Evolutionary conservation across 2,329 filamentous ascomycete species (phyloP), one percentile per base, ranked within the genome.

Genomic region (Rugonectria rugulosa): DNA sequence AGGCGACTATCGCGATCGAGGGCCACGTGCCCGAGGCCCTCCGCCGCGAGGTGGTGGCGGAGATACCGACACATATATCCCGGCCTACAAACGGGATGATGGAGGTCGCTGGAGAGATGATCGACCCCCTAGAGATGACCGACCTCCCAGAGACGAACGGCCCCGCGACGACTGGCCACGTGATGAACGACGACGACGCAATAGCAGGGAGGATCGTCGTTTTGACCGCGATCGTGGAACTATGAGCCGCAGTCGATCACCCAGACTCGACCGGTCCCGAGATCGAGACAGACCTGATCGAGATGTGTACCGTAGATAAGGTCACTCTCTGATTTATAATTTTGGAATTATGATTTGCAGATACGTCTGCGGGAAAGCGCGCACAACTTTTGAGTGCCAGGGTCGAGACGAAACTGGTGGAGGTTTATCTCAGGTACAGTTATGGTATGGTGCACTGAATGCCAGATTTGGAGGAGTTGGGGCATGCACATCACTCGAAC

Each of bases 61-160:
- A 26, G 78, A 82, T 47, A 69, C 79, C 19, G 79, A 82, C 56
- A 81, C 80, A 2, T 81, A 82, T 47, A 81, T 82, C 26, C 80
- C 80, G 4, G 77, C 74, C 36, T 82, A 82, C 52, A 69, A 73
- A 45, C 71, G 66, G 4, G 72, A 74, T 19, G 72, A 71, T 11
- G 69, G 64, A 43, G 68, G 63, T 9, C 65, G 73, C 17, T 69
- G 75, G 54, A 67, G 74, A 40, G 70, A 74, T 26, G 72, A 77
- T 29, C 70, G 72, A 14, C 61, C 59, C 5, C 54, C 46, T 2
- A 26, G 58, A 10, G 58, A 61, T n/a, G 59, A 61, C 15, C 61
- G 66, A 20, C 65, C 57, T 8, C 64, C 62, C 4, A 59, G 66
- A 29, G 66, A 68, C 15, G 52, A 55, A 20, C 52, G 52, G n/a